Percentiles rank a stretch among this genome's conserved stretches.
These are phyloP conservation scores for Auricularia cornea DNA, from an alignment of 768 basidiomycete genomes.

Conservation along the genomic window DNA sequence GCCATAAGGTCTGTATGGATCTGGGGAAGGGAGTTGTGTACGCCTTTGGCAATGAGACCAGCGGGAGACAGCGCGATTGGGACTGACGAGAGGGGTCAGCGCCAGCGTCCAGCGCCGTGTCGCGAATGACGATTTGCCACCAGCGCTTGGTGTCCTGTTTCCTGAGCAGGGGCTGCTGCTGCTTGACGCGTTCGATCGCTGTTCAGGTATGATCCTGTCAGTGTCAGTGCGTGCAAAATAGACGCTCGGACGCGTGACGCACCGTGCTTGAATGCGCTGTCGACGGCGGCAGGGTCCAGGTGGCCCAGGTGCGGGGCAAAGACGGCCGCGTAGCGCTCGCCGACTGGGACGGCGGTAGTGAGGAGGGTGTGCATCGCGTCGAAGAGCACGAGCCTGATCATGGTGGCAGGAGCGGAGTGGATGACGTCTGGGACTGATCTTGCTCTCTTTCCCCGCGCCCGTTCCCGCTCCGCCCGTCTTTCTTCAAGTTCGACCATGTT, in stretches of 20 bases:
- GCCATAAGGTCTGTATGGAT: conserved; percentile 56
- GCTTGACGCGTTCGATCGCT: conserved; percentile 48
- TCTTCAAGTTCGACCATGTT: too few species aligned
- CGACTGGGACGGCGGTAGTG: conserved; percentile 56
- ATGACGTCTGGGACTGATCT: neutral
- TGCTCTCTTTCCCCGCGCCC: neutral
- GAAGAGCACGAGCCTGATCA: conserved; percentile 52
- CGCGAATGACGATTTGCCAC: conserved; percentile 73
- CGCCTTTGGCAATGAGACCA: conserved; percentile 28
- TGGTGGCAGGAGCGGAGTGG: neutral
- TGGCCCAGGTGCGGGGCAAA: conserved; percentile 62
- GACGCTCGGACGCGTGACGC: conserved; percentile 18
- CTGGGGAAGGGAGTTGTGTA: conserved; percentile 42
- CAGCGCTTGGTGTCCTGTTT: conserved; percentile 44
- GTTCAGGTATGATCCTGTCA: neutral
- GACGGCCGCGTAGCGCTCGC: conserved; percentile 54
- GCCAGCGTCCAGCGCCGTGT: conserved; percentile 69
- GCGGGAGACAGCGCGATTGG: neutral
- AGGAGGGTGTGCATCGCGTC: conserved; percentile 73
- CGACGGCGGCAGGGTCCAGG: conserved; percentile 44
- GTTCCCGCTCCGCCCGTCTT: neutral
- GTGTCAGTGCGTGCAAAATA: neutral
- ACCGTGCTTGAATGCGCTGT: conserved; percentile 43
- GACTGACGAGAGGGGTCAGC: conserved; percentile 47
- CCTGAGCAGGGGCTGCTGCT: conserved; percentile 48